Conservation (phyloP, 306 rosid species). For the Canavalia ensiformis region DNA sequence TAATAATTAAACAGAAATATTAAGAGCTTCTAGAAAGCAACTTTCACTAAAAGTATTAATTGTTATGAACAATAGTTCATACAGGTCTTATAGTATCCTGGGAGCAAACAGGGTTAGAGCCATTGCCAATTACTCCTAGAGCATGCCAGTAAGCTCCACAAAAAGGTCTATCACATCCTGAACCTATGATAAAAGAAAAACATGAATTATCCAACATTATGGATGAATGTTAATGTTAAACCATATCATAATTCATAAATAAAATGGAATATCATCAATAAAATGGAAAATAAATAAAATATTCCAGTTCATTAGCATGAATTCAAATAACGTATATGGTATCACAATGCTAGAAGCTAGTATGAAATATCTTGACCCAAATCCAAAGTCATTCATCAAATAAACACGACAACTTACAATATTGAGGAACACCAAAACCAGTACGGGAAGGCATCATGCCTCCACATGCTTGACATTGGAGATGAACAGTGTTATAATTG, state of each 20-base stretch:
- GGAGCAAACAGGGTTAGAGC: slow-evolving; percentile 67
- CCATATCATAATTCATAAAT: slow-evolving; percentile 8
- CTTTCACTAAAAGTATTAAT: slow-evolving; percentile 10
- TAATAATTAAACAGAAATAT: slow-evolving; percentile 24
- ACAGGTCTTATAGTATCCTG: slow-evolving; percentile 76
- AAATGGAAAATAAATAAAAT: slow-evolving; percentile 38
- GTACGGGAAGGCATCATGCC: slow-evolving; percentile 96
- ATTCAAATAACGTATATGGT: slow-evolving; percentile 23
- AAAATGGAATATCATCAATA: slow-evolving; percentile 40
- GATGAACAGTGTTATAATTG: slow-evolving; percentile 69
- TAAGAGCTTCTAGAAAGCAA: slow-evolving; percentile 2
- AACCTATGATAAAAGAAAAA: slow-evolving; percentile 60
- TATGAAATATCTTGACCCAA: slow-evolving; percentile 23
- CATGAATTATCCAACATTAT: slow-evolving; percentile 13
- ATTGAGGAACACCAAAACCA: slow-evolving; percentile 66
- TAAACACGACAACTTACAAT: slow-evolving; percentile 65
- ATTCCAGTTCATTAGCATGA: slow-evolving; percentile 5
- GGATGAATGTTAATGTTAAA: slow-evolving; percentile 23
- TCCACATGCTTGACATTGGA: slow-evolving; percentile 93
- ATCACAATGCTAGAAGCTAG: slow-evolving; percentile 31
- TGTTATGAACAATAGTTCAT: slow-evolving; percentile 45
- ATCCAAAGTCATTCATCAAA: slow-evolving; percentile 18
- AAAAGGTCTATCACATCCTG: slow-evolving; percentile 90
- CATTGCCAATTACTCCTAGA: slow-evolving; percentile 58
- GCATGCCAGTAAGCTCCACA: slow-evolving; percentile 90